Evolutionary conservation across 2,329 filamentous ascomycete species (phyloP).

Genomic region (Zasmidium angulare): DNA sequence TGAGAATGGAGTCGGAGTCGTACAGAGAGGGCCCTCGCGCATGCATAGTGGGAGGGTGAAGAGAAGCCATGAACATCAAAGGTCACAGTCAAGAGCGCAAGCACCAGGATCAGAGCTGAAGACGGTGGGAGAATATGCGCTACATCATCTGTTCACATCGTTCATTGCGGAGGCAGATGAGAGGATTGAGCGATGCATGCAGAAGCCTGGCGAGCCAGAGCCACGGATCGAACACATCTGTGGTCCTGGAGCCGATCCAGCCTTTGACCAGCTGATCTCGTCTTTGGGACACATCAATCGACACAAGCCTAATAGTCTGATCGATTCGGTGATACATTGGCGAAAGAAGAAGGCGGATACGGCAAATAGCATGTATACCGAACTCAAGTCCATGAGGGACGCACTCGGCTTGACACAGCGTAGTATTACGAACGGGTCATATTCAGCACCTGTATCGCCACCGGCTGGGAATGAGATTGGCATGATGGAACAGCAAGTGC

Average conservation of each 20-base stretch:
- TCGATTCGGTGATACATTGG: constrained; percentile 98
- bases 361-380: constrained; percentile 49
- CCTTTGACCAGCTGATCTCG: constrained; percentile 90
- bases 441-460: constrained; percentile 20
- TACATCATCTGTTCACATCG: constrained; percentile 94
- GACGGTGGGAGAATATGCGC: constrained; percentile 95
- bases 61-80: constrained; percentile 73
- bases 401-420: constrained; percentile 24
- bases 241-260: constrained; percentile 80
- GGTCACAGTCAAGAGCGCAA: constrained; percentile 61
- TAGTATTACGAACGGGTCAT: constrained; percentile 16
- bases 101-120: constrained; percentile 69
- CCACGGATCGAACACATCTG: constrained; percentile 86
- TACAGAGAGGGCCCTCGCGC: constrained; percentile 41
- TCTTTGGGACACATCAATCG: constrained; percentile 93
- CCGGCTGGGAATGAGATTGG: constrained; percentile 27
- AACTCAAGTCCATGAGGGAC: constrained; percentile 30
- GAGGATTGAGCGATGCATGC: constrained; percentile 86
- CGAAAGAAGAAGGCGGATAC: constrained; percentile 92
- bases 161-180: constrained; percentile 97
- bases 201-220: constrained; percentile 74
- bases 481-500: constrained; percentile 31
- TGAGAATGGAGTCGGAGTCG: constrained; percentile 22
- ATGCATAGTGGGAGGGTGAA: constrained; percentile 58
- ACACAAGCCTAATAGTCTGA: constrained; percentile 89